Evolutionary conservation across 768 basidiomycete genomes (phyloP).

Genomic region (Trametes coccinea): DNA sequence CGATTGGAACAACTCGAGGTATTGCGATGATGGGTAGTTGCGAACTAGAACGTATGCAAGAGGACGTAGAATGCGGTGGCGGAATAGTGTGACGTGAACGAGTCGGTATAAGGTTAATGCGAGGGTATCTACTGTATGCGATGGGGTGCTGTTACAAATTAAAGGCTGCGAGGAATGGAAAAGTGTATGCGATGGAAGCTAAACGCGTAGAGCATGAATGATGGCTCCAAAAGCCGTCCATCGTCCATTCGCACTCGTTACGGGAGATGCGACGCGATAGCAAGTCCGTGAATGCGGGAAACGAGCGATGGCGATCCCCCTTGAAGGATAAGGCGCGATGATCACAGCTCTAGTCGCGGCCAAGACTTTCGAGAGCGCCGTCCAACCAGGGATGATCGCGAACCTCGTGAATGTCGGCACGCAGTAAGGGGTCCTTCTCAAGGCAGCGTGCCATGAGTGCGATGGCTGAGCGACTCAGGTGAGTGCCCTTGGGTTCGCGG

Average conservation of each 20-base stretch:
- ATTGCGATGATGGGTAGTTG: conserved; percentile 1
- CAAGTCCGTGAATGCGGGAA: not conserved
- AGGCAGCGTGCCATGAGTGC: conserved; percentile 76
- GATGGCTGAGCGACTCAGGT: conserved; percentile 44
- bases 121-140: conserved; percentile 14
- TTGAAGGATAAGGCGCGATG: not conserved
- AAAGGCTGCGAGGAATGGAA: conserved; percentile 11
- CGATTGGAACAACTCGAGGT: conserved; percentile 6
- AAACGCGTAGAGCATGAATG: conserved; percentile 8
- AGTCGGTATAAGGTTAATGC: conserved; percentile 15
- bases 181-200: not conserved
- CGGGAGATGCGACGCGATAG: not conserved
- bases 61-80: conserved; percentile 7
- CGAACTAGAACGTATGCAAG: conserved; percentile 10
- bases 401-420: conserved; percentile 83
- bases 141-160: not conserved
- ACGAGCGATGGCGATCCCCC: not conserved
- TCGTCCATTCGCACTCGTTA: not conserved
- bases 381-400: conserved; percentile 82
- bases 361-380: conserved; percentile 32
- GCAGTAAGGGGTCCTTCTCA: conserved; percentile 75
- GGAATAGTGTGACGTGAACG: conserved; percentile 1
- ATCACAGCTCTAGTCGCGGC: conserved; percentile 14
- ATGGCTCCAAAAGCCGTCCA: conserved; percentile 1
- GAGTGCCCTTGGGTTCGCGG: conserved; percentile 23